Conservation (phyloP, 2,329 filamentous ascomycete genomes). For the Macrophomina tecta region DNA sequence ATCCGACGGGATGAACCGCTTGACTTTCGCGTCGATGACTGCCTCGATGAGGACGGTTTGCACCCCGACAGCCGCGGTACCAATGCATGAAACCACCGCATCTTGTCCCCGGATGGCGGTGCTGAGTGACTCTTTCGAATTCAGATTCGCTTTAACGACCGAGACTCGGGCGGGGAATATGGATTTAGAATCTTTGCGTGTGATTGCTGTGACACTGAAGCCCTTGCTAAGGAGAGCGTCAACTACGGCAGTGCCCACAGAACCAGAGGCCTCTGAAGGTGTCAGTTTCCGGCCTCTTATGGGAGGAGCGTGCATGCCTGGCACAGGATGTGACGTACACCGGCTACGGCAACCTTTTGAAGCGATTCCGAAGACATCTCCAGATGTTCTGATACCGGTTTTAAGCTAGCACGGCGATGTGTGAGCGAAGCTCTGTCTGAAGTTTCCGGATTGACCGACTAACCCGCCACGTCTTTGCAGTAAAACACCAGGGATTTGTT, state of each 20-base stretch:
- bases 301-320: background rate
- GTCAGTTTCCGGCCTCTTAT: background rate
- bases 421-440: too few relatives aligned
- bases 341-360: background rate
- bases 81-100: background rate
- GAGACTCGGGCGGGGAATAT: background rate
- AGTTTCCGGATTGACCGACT: too few relatives aligned
- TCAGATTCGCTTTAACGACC: background rate
- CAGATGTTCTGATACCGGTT: background rate
- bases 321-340: background rate
- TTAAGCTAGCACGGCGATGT: too few relatives aligned
- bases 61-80: background rate
- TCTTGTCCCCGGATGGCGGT: background rate
- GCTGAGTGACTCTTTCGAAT: background rate
- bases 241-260: background rate
- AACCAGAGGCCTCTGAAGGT: background rate
- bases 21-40: background rate
- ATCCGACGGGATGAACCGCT: background rate
- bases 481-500: too few relatives aligned
- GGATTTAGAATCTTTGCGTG: background rate
- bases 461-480: too few relatives aligned
- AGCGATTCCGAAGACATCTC: background rate
- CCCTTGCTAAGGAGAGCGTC: background rate
- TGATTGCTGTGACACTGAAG: background rate
- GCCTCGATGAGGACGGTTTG: background rate